These are phyloP conservation scores for Magnaporthiopsis poae DNA, from an alignment of 2,329 filamentous ascomycete species.

Conservation along the genomic window DNA sequence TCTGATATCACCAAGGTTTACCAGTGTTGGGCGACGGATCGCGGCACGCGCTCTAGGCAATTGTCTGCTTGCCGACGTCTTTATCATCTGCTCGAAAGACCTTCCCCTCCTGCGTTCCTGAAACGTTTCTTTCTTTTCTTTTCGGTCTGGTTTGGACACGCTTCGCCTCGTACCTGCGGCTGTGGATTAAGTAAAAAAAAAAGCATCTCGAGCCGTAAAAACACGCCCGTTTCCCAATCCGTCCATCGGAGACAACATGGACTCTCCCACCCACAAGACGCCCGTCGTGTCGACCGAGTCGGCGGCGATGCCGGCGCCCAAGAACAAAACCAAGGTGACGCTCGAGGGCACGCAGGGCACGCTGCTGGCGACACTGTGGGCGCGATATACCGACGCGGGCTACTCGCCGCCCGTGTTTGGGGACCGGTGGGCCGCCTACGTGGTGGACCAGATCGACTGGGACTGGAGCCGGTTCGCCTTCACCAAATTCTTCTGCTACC, in stretches of 20 bases:
- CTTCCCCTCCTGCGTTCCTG: no score
- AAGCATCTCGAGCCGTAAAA: background rate
- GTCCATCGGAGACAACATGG: background rate
- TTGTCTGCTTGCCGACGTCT: no score
- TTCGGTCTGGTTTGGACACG: no score
- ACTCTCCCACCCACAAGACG: background rate
- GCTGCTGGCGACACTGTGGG: conserved; percentile 14
- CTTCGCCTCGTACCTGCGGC: no score
- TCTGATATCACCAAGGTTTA: background rate
- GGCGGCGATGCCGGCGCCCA: background rate
- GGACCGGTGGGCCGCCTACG: conserved; percentile 8
- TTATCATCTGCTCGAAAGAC: background rate
- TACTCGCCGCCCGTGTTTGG: conserved; percentile 1
- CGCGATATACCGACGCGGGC: conserved; percentile 1
- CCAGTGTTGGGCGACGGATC: background rate
- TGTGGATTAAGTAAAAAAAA: no score
- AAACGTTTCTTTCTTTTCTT: no score
- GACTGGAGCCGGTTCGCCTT: conserved; percentile 7
- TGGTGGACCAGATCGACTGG: conserved; percentile 9
- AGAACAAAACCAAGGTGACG: conserved; percentile 13
- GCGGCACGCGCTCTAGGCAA: background rate
- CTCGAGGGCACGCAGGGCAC: conserved; percentile 18
- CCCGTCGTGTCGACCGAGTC: background rate
- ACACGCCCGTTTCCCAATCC: background rate
- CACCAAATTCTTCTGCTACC: conserved; percentile 5